These are phyloP conservation scores for Tylopilus felleus DNA, from an alignment of 768 basidiomycete genomes.

Conservation along the genomic window DNA sequence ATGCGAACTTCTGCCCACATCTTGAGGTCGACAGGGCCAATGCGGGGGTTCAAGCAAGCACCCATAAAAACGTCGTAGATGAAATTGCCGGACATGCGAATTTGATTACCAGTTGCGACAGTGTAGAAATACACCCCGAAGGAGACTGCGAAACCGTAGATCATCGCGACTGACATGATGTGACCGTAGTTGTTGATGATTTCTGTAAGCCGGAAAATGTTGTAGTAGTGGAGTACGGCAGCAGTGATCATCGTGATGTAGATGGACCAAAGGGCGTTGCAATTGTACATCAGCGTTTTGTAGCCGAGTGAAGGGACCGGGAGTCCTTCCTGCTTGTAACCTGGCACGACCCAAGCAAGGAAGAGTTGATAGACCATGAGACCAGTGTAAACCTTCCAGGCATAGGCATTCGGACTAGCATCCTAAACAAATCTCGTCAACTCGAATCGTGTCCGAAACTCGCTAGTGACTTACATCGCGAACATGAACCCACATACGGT, in stretches of 20 bases:
- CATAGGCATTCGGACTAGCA: slow-evolving; percentile 84
- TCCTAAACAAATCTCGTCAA: slow-evolving; percentile 50
- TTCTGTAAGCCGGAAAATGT: slow-evolving; percentile 86
- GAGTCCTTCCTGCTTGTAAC: slow-evolving; percentile 90
- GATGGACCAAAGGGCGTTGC: slow-evolving; percentile 85
- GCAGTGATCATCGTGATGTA: slow-evolving; percentile 82
- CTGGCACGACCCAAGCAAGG: slow-evolving; percentile 88
- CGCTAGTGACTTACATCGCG: slow-evolving; percentile 51
- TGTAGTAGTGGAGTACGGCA: slow-evolving; percentile 67
- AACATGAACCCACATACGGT: slow-evolving; percentile 82
- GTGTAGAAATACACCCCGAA: slow-evolving; percentile 79
- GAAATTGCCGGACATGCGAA: slow-evolving; percentile 93
- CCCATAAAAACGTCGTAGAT: slow-evolving; percentile 98
- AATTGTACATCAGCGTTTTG: slow-evolving; percentile 92
- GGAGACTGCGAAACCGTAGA: slow-evolving; percentile 81
- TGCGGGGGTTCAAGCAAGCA: slow-evolving; percentile 87
- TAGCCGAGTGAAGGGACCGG: slow-evolving; percentile 94
- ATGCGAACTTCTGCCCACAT: slow-evolving; percentile 99
- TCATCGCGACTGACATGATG: slow-evolving; percentile 93
- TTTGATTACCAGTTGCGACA: slow-evolving; percentile 70
- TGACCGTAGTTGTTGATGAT: slow-evolving; percentile 97
- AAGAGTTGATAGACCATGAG: slow-evolving; percentile 87
- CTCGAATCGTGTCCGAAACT: background rate
- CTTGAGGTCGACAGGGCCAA: slow-evolving; percentile 90
- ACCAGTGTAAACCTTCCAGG: slow-evolving; percentile 87